Conservation (phyloP, 495 filamentous ascomycete species). For the Hypoxylon lienhwacheense region DNA sequence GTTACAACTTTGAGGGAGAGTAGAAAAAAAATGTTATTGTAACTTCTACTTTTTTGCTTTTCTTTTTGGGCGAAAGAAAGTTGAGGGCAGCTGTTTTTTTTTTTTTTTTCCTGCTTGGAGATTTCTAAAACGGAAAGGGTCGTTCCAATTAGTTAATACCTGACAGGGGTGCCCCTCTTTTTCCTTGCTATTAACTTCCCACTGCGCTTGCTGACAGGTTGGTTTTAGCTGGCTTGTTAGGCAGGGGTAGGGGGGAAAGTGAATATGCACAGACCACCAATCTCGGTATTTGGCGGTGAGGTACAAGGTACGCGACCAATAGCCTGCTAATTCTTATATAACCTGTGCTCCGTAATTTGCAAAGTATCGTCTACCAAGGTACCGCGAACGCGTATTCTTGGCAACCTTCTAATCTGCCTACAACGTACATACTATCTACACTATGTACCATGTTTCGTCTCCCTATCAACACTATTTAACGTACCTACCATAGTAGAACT, state of each 20-base stretch:
- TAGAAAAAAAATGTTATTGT: too few relatives aligned
- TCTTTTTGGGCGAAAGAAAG: slow-evolving; percentile 12
- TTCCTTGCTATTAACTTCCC: slow-evolving; percentile 4
- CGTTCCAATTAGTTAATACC: slow-evolving; percentile 10
- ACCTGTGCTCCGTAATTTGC: slow-evolving; percentile 8
- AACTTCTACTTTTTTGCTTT: too few relatives aligned
- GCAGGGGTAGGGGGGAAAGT: neutral
- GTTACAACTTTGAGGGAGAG: too few relatives aligned
- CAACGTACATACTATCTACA: neutral
- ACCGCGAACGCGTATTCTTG: slow-evolving; percentile 18
- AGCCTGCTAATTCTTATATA: slow-evolving; percentile 23
- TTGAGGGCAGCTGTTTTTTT: slow-evolving; percentile 34
- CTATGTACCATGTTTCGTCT: neutral
- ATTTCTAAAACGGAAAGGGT: slow-evolving; percentile 32
- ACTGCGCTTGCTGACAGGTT: neutral
- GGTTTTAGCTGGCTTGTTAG: neutral
- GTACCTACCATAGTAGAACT: too few relatives aligned
- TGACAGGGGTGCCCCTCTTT: slow-evolving; percentile 25
- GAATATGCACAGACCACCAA: slow-evolving; percentile 14
- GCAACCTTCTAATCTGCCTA: slow-evolving; percentile 12
- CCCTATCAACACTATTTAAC: slow-evolving; percentile 4
- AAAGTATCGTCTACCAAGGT: slow-evolving; percentile 3
- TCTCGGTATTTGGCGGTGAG: slow-evolving; percentile 8
- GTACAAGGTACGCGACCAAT: slow-evolving; percentile 5
- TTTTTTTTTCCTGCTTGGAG: slow-evolving; percentile 30